Conservation (phyloP, 2,329 filamentous ascomycete genomes). For the Diaporthe sp. region DNA sequence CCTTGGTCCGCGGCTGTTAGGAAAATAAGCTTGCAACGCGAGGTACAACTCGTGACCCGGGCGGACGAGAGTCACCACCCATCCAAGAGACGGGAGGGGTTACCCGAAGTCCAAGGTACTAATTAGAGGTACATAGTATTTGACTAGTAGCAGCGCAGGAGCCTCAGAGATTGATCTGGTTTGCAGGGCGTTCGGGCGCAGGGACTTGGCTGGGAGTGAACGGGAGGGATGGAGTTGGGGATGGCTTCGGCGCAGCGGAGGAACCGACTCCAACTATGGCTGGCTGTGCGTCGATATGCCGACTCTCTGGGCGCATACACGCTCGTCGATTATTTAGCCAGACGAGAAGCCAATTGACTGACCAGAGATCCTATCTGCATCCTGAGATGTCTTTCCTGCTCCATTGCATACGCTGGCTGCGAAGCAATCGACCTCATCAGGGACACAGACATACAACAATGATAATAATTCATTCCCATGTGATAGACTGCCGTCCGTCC, state of each 20-base stretch:
- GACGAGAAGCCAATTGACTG: background rate
- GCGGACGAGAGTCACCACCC: background rate
- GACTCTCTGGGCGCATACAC: too few relatives aligned
- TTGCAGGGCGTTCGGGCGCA: constrained; percentile 32
- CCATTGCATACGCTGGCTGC: background rate
- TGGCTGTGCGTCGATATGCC: background rate
- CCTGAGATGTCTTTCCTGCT: background rate
- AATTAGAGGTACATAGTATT: background rate
- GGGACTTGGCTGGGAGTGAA: constrained; percentile 28
- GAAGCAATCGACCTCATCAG: background rate
- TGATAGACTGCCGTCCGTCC: constrained; percentile 21
- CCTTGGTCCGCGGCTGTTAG: constrained; percentile 38
- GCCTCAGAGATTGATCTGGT: background rate
- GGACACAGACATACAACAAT: background rate
- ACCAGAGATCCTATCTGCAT: background rate
- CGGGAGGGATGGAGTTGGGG: constrained; percentile 9
- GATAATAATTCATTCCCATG: constrained; percentile 31
- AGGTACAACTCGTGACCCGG: constrained; percentile 23
- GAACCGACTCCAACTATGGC: background rate
- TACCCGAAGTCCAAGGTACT: background rate
- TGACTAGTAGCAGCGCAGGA: background rate
- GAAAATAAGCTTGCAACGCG: constrained; percentile 16
- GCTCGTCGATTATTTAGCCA: background rate
- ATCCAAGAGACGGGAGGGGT: constrained; percentile 1
- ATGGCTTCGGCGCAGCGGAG: constrained; percentile 39